These are phyloP conservation scores for Ananas comosus DNA, from an alignment of 176 grass and related monocot species.

Conservation along the genomic window DNA sequence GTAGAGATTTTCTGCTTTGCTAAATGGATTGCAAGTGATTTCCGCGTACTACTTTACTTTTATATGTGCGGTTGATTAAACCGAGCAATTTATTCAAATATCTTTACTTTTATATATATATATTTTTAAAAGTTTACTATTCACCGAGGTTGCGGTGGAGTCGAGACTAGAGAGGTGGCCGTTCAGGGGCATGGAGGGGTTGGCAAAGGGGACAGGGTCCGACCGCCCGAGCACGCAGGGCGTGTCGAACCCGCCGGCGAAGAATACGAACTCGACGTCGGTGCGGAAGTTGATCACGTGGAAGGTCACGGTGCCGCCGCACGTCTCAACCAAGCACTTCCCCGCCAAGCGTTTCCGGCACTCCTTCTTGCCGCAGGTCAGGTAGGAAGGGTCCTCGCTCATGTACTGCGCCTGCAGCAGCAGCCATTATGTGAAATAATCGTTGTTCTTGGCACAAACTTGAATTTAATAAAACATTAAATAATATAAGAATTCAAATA, in stretches of 20 bases:
- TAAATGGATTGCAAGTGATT: too few species aligned
- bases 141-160: slow-evolving; percentile 62
- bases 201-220: slow-evolving; percentile 45
- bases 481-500: background rate
- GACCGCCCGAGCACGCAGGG: slow-evolving; percentile 65
- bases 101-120: too few species aligned
- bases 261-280: slow-evolving; percentile 71
- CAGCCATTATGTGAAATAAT: background rate
- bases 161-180: slow-evolving; percentile 66
- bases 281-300: slow-evolving; percentile 83
- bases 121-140: background rate
- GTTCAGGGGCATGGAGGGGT: slow-evolving; percentile 48
- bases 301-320: slow-evolving; percentile 55
- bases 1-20: too few species aligned
- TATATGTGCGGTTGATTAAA: too few species aligned
- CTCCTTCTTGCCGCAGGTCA: slow-evolving; percentile 37
- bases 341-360: slow-evolving; percentile 28
- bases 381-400: slow-evolving; percentile 41
- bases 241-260: slow-evolving; percentile 55
- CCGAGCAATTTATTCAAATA: background rate
- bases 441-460: background rate
- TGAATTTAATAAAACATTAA: background rate
- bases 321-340: slow-evolving; percentile 32
- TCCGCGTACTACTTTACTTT: too few species aligned
- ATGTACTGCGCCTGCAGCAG: slow-evolving; percentile 44